Evolutionary conservation across 2,329 filamentous ascomycete genomes (phyloP), one percentile per base, ranked within the genome.

Genomic region (Cadophora luteo-olivacea): DNA sequence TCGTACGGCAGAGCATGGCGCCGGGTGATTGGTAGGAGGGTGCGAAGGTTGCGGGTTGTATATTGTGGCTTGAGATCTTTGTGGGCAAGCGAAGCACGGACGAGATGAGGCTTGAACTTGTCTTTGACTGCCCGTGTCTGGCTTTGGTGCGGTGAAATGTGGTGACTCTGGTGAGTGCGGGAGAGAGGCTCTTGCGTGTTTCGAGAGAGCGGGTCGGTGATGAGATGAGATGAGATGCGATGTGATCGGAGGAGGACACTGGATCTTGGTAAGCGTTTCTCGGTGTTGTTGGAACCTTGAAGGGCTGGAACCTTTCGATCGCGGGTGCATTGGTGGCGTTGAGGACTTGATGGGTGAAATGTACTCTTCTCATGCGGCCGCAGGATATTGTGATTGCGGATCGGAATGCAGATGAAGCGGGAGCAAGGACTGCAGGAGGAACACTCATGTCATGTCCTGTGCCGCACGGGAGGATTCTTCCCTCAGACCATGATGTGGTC

Each of bases 401-500:
- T 32, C 12, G 16, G 24, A 12, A 32, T 19, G 51, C 12, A 49
- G n/a, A 8, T 11, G 24, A 54, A 54, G 24, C 25, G 25, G 51
- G 25, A 54, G 52, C 16, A 11, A 55, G 25, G 52, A 55, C 3
- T 48, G 24, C 6, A 24, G 49, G 7, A 52, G 49, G 6, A 52
- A 52, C n/a, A n/a, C 8, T 29, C 25, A 32, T 57, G 52, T 7
- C 55, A 24, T 60, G n/a, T 16, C 8, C 55, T 22, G 33, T 60
- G 33, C 33, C 33, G 33, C 55, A 19, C 55, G 55, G 55, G 55
- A 60, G 33, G 19, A 24, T 60, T 36, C n/a, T 60, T 60, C 33
- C 33, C 33, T 60, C n/a, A 60, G 55, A 60, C 55, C 55, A 41
- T 60, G 33, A 24, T 14, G 55, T 25, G 33, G 33, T 38, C 55